These are phyloP conservation scores for Carex kokanica DNA, from an alignment of 176 grass and related monocot genomes.

Conservation along the genomic window DNA sequence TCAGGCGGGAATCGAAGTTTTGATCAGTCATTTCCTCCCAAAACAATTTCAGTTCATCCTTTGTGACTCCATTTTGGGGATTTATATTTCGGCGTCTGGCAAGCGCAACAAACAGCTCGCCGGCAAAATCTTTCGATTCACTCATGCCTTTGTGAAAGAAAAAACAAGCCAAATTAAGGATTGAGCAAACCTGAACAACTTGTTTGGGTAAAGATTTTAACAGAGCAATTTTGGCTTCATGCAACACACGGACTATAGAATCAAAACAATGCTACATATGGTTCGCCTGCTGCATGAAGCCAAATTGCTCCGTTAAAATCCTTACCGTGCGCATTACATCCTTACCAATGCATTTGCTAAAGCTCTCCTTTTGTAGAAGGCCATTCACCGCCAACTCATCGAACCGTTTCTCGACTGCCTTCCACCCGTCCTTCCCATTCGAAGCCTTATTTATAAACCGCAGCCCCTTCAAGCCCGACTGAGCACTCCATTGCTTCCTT, in stretches of 20 bases:
- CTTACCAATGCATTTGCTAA: constrained; percentile 83
- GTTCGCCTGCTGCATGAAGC: too few species aligned
- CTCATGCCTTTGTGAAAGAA: constrained; percentile 55
- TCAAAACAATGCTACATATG: too few species aligned
- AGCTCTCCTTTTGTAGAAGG: constrained; percentile 52
- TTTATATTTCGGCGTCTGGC: constrained; percentile 59
- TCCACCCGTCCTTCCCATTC: constrained; percentile 66
- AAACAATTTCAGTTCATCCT: constrained; percentile 70
- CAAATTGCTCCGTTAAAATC: too few species aligned
- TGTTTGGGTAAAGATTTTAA: not conserved
- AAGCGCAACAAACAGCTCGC: constrained; percentile 69
- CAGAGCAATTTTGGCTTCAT: too few species aligned
- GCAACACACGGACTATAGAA: too few species aligned
- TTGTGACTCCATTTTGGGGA: constrained; percentile 46
- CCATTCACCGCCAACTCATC: constrained; percentile 50
- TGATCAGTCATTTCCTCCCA: constrained; percentile 97
- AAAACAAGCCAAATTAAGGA: constrained; percentile 2
- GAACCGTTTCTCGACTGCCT: constrained; percentile 72
- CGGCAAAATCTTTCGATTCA: constrained; percentile 86
- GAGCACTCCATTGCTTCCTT: constrained; percentile 43
- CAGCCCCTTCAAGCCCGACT: constrained; percentile 47
- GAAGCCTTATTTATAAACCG: constrained; percentile 69
- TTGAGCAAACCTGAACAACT: not conserved
- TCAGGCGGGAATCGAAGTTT: constrained; percentile 78
- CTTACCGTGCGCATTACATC: not conserved